Base-by-base conservation (phyloP, 2,329 filamentous ascomycete species). In the Ascochyta lentis region DNA sequence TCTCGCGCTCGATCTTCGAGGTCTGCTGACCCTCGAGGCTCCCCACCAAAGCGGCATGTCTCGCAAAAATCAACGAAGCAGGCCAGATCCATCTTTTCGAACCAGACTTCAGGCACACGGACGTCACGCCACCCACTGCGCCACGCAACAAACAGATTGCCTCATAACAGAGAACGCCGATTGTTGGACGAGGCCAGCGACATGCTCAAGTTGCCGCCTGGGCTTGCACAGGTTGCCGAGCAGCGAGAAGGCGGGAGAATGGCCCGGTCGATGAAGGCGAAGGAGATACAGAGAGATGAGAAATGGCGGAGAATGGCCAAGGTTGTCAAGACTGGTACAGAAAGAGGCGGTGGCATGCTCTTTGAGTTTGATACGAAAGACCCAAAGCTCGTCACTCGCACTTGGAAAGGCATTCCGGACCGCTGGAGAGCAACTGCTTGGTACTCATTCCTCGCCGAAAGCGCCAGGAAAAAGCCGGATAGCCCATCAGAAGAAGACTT, bases 321-420 rank as follows among this genome's bases (percentile, higher is more conserved):
- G 34, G 65, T 77, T 16, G 69, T 74, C 15, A 80, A 79, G 49
- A 72, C 77, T 7, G 79, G 77, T 7, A 74, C 76, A 29, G 75
- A 80, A 49, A 84, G 85, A 22, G 84, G 84, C 15, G 86, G 86
- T 19, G 86, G 86, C 15, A 88, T 86, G 83, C 79, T 78, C 12
- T 89, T 88, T 61, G 89, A 92, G 50, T 98, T 98, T 71, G 92
- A 97, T 75, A 84, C 85, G 34, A 86, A 84, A 61, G 90, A 89
- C 72, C 83, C 90, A 6, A 82, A 97, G 74, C 81, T 99, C 39
- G 88, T 96, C 55, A 89, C 93, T 63, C 86, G 95, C 52, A 96
- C 92, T 1, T 99, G 95, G 95, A 99, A 99, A 74, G 95, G 95
- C 27, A 96, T 99, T 60, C 95, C 95, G 0, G 95, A 99, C 76